Base-by-base conservation (phyloP, 2,329 filamentous ascomycete genomes). In the Fusarium phyllophilum region DNA sequence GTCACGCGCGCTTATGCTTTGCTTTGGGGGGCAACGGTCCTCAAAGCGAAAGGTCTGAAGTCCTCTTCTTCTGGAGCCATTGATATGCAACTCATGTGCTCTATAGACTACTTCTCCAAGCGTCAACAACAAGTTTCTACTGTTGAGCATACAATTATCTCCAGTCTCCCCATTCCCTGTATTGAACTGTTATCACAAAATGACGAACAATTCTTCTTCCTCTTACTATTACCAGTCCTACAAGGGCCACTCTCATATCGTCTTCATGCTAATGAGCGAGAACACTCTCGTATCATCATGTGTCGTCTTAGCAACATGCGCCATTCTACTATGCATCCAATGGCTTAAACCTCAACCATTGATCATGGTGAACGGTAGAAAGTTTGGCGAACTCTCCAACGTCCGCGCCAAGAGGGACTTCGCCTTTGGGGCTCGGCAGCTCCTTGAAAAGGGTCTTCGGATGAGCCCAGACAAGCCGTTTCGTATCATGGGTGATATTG, bases 231-330 rank as follows among this genome's bases (percentile, higher is more conserved):
- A 10, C 3, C 33, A 34, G 17, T 22, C 12, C n/a, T 36, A 20
- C 3, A 8, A 36, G 6, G 14, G 13, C 8, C n/a, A 20, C 6
- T 36, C 33, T 52, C 17, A 52, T 7, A 7, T 8, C 3, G 4
- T 22, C 0, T 52, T 8, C 0, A n/a, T n/a, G n/a, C n/a, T n/a
- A n/a, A 6, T 52, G 4, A 34, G 33, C 10, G 31, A 36, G 1
- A 52, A 36, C 2, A 8, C 8, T 6, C 6, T 52, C 17, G 9
- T 3, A 12, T 52, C 13, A 4, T 36, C 49, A 52, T 52, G 12
- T 15, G 8, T 52, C 12, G 2, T 14, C 12, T 36, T 52, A 3
- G n/a, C 6, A 13, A 6, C 49, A 2, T 52, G 13, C 2, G 49
- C n/a, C 4, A 3, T 52, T 26, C 49, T 52, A 1, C 4, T 52